Conservation (phyloP, 2,329 filamentous ascomycete species). For the Cladophialophora yegresii region DNA sequence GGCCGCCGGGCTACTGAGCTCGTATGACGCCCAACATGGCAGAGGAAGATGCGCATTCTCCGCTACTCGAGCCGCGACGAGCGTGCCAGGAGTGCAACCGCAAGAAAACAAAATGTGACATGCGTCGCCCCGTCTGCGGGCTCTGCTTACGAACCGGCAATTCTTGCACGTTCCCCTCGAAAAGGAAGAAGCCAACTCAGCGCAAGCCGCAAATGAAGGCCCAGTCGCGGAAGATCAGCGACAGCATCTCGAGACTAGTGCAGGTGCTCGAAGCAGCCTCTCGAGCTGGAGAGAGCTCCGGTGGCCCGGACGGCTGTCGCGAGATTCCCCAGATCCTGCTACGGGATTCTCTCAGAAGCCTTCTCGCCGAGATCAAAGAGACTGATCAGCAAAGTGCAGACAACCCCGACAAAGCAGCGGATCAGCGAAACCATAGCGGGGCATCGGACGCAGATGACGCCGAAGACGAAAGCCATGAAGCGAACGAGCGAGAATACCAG, state of each 20-base stretch:
- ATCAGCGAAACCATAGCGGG: background rate
- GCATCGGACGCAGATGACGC: conserved; percentile 15
- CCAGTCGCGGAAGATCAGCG: conserved; percentile 25
- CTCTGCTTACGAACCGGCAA: conserved; percentile 29
- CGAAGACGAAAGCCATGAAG: conserved; percentile 15
- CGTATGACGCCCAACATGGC: conserved; percentile 12
- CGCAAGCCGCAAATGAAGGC: conserved; percentile 28
- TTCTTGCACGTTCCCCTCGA: conserved; percentile 26
- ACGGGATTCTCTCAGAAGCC: conserved; percentile 22
- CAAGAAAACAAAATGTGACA: conserved; percentile 32
- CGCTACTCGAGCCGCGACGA: conserved; percentile 19
- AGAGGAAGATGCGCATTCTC: conserved; percentile 2
- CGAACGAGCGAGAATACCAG: conserved; percentile 7
- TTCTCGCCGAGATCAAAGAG: conserved; percentile 26
- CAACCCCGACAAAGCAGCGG: background rate
- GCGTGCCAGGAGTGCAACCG: conserved; percentile 30
- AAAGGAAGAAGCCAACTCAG: conserved; percentile 22
- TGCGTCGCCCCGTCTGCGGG: conserved; percentile 28
- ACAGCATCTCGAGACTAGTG: conserved; percentile 24
- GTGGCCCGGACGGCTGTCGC: conserved; percentile 9
- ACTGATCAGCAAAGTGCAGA: conserved; percentile 6
- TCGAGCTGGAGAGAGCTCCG: conserved; percentile 11
- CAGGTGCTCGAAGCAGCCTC: conserved; percentile 27
- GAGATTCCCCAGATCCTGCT: conserved; percentile 20
- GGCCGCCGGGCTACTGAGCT: conserved; percentile 2